Conservation (phyloP, 169 alveolate species). For the Plasmodium adleri region DNA sequence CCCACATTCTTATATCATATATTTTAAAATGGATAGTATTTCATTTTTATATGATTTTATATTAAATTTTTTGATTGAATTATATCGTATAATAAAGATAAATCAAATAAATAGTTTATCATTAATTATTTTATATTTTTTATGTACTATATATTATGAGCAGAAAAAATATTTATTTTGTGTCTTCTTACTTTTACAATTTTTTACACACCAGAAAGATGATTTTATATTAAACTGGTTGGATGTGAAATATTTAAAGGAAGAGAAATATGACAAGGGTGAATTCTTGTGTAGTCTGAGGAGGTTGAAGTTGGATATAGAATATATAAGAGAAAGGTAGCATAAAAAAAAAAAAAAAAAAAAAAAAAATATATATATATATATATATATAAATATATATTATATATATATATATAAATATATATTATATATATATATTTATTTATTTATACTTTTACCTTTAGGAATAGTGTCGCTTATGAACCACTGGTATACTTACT, state of each 20-base stretch:
- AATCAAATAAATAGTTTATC: conserved; percentile 36
- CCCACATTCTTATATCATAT: conserved; percentile 11
- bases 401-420: background rate
- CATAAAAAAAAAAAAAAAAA: background rate
- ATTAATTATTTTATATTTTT: conserved; percentile 46
- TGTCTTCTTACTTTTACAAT: conserved; percentile 17
- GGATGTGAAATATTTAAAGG: conserved; percentile 2
- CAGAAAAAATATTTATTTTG: conserved; percentile 33
- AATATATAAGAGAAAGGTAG: conserved; percentile 23
- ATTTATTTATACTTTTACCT: background rate
- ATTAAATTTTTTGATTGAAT: conserved; percentile 50
- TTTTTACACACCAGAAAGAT: conserved; percentile 18
- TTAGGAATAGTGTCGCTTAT: conserved; percentile 18
- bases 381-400: too few relatives aligned
- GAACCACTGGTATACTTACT: conserved; percentile 45
- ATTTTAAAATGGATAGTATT: conserved; percentile 17
- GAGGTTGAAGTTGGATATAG: background rate
- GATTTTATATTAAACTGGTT: conserved; percentile 13
- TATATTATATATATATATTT: background rate
- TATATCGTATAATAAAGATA: conserved; percentile 24
- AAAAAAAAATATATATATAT: too few relatives aligned
- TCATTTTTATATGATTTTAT: conserved; percentile 39
- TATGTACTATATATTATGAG: conserved; percentile 65
- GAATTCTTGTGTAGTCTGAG: background rate
- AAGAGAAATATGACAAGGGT: conserved; percentile 1